A percentile compares a stretch with the other conserved stretches of the same genome.
phyloP scores from a whole-genome alignment of 192 early-diverging fungal species.

The Chytriomyces confervae region DNA sequence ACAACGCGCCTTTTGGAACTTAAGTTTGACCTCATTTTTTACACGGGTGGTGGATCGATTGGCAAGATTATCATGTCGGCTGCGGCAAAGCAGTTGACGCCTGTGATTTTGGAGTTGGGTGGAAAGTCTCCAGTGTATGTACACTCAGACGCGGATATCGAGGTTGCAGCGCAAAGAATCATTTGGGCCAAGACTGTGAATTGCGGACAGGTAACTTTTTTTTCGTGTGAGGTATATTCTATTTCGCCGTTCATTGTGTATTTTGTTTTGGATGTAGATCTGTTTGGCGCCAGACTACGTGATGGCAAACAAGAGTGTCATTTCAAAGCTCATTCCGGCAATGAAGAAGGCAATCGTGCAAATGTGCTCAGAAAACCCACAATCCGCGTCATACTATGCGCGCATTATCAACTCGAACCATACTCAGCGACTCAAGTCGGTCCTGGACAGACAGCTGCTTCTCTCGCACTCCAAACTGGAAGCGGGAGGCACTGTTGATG shows the following conservation, averaged over 20 bases:
- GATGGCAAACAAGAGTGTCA: constrained; percentile 65
- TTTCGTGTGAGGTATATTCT: too few species aligned
- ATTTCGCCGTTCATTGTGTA: background rate
- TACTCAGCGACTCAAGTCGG: constrained; percentile 65
- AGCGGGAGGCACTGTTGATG: constrained; percentile 62
- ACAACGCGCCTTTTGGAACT: constrained; percentile 76
- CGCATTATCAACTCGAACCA: constrained; percentile 78
- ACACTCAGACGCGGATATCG: constrained; percentile 61
- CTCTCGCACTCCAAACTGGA: constrained; percentile 46
- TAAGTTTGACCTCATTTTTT: constrained; percentile 91
- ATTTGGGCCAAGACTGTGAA: constrained; percentile 85
- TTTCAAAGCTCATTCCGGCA: constrained; percentile 63
- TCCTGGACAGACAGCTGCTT: constrained; percentile 58
- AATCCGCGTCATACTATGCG: constrained; percentile 61
- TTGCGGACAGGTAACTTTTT: constrained; percentile 75
- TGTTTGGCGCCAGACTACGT: constrained; percentile 91
- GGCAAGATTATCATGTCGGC: constrained; percentile 84
- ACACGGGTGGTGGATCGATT: constrained; percentile 83
- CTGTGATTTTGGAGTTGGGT: constrained; percentile 92
- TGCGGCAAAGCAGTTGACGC: constrained; percentile 83
- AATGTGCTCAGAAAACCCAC: constrained; percentile 41
- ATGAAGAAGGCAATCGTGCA: constrained; percentile 45
- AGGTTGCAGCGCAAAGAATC: constrained; percentile 71
- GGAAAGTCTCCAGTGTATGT: constrained; percentile 82
- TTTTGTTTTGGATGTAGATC: constrained; percentile 43